Percentiles rank a stretch among this genome's conserved stretches.
Evolutionary conservation across 2,329 filamentous ascomycete genomes (phyloP).

Genomic region (Botryotinia globosa): DNA sequence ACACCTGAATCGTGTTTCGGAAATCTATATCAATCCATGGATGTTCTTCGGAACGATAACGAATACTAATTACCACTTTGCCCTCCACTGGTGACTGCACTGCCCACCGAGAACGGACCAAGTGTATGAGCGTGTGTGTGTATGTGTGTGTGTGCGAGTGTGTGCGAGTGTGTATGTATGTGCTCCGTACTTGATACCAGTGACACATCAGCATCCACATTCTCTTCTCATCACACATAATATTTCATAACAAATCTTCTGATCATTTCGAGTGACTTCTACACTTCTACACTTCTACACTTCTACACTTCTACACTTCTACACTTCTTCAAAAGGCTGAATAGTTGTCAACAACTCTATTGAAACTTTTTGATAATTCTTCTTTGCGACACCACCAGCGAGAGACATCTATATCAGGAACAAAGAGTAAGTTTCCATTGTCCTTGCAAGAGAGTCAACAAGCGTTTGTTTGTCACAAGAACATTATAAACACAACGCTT

Average conservation of each 20-base stretch:
- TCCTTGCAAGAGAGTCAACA: background rate
- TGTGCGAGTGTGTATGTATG: background rate
- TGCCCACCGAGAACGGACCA: slow-evolving; percentile 16
- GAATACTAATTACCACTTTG: background rate
- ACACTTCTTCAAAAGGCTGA: background rate
- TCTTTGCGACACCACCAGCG: no score
- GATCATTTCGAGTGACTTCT: background rate
- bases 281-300: background rate
- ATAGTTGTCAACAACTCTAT: background rate
- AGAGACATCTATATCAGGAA: background rate
- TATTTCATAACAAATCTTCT: background rate
- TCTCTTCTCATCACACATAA: slow-evolving; percentile 8
- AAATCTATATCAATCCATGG: background rate
- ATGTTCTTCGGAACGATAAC: slow-evolving; percentile 1
- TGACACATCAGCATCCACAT: slow-evolving; percentile 19
- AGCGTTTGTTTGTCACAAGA: background rate
- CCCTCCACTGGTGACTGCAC: no score
- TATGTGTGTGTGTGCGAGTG: background rate
- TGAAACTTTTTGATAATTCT: background rate
- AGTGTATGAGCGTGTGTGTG: background rate
- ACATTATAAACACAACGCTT: background rate
- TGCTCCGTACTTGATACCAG: background rate
- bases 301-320: background rate
- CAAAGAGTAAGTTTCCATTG: slow-evolving; percentile 7
- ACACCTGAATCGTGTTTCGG: background rate